Base-by-base conservation (phyloP, 2,329 filamentous ascomycete genomes). In the Fusarium sp. region DNA sequence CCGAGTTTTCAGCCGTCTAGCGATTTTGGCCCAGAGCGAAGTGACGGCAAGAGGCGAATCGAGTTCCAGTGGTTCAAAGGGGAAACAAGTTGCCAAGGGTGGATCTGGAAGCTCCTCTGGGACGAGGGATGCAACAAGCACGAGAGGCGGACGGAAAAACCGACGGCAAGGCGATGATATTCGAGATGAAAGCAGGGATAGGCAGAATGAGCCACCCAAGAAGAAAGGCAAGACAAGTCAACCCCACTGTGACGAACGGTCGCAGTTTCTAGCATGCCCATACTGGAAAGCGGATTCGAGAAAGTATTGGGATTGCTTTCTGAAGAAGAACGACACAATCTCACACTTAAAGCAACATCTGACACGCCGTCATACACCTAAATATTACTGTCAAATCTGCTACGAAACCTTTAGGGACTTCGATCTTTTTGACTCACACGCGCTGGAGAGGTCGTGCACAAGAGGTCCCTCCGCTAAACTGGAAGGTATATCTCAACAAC, bases 91-190 rank as follows among this genome's bases (percentile, higher is more conserved):
- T 41, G 15, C 15, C 6, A 7, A 24, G 0, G 3, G 4, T 9
- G 36, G 8, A 1, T 24, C 11, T 30, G 4, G 0, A 16, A 7
- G 26, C 8, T 41, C 26, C 6, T 30, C 51, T 30, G 12, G 7
- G 1, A n/a, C 13, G 0, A 36, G 2, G 1, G 6, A 20, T 22
- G 3, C 4, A 18, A 1, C 22, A 2, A 39, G 12, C 12, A 5
- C 10, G 3, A 8, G 2, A 3, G 4, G 15, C 0, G 15, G 6
- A 4, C 20, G 26, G 9, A 41, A 55, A 12, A 28, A 15, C 7
- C 36, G 0, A 15, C 7, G 36, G 10, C 24, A 24, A 7, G 15
- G 0, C 0, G 15, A 15, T 3, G 28, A 20, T 2, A 0, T 1
- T 4, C 7, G 36, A 4, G 26, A 41, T 4, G 26, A 24, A 24